These are phyloP conservation scores for Lipomyces lipofer DNA, from an alignment of 805 yeast genomes.

Conservation along the genomic window DNA sequence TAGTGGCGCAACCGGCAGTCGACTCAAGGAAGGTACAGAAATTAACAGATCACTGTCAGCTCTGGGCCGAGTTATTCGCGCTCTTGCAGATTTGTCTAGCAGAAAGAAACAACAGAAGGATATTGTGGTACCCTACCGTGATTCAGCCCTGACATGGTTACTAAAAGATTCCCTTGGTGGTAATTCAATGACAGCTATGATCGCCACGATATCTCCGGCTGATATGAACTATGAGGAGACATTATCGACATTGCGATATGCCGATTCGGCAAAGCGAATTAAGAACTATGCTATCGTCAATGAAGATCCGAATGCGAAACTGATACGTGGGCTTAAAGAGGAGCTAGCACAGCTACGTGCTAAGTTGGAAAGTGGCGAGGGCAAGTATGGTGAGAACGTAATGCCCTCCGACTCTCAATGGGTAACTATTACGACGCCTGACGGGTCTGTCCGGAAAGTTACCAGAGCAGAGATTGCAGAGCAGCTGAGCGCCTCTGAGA, in stretches of 20 bases:
- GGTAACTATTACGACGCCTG: slow-evolving; percentile 22
- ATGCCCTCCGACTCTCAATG: background rate
- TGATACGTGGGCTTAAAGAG: slow-evolving; percentile 34
- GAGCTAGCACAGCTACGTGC: slow-evolving; percentile 32
- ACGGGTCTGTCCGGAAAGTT: slow-evolving; percentile 20
- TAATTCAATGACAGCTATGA: slow-evolving; percentile 80
- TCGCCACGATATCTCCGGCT: slow-evolving; percentile 81
- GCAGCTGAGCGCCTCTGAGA: slow-evolving; percentile 31
- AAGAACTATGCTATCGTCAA: slow-evolving; percentile 60
- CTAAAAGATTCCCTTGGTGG: slow-evolving; percentile 78
- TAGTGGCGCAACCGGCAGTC: slow-evolving; percentile 55
- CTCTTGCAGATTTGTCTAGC: slow-evolving; percentile 60
- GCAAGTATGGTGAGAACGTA: background rate
- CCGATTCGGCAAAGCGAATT: slow-evolving; percentile 71
- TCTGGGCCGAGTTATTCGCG: slow-evolving; percentile 65
- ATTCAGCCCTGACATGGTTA: slow-evolving; percentile 72
- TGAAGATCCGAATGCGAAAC: slow-evolving; percentile 40
- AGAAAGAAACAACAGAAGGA: slow-evolving; percentile 37
- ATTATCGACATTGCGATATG: slow-evolving; percentile 72
- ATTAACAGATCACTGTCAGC: slow-evolving; percentile 79
- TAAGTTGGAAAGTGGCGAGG: slow-evolving; percentile 10
- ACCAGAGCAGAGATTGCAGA: slow-evolving; percentile 29
- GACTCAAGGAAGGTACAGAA: slow-evolving; percentile 60
- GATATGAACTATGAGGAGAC: slow-evolving; percentile 68
- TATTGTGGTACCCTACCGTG: slow-evolving; percentile 58